Base-by-base conservation (phyloP, 1,284 basidiomycete species). In the Psilocybe mexicana region DNA sequence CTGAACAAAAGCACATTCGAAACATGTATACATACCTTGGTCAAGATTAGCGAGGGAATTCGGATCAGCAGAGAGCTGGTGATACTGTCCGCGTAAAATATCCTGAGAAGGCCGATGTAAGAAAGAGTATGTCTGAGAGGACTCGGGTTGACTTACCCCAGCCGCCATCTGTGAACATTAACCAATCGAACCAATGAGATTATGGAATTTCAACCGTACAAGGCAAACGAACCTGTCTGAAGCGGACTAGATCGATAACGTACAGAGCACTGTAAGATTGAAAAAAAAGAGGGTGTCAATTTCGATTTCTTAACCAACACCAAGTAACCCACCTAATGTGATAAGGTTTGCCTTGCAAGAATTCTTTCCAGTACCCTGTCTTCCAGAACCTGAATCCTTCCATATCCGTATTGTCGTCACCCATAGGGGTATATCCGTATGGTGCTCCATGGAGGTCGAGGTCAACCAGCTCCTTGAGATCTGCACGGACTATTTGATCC, bases 351-450 rank as follows among this genome's bases (percentile, higher is more conserved):
- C 91, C 94, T 52, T 80, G 76, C 57, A 97, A 74, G 68, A 92
- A 93, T 43, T 96, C 88, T 65, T 83, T 88, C 95, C 94, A 96
- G 71, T 96, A 96, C 0, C 93, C 95, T 3, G 87, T 90, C 77
- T 98, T 97, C 96, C 96, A 99, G 79, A 99, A 98, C 23, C 96
- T 81, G 80, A 95, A 98, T 0, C 94, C 94, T 72, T 98, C 96
- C 91, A 98, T 96, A 54, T 97, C 97, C 28, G 79, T 73, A 60
- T 95, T 90, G 69, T 97, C 94, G 67, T 97, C 88, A 3, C 96
- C 96, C 96, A 99, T 99, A 0, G 96, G 96, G 0, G 96, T 93
- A 68, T 97, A 98, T 0, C 89, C 95, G 66, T 97, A 97, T 0
- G 95, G 94, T 0, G 92, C 91, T 0, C 95, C 95, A 43, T 94